Evolutionary conservation across 2,329 filamentous ascomycete species (phyloP).

Genomic region (Paraphoma sp.): DNA sequence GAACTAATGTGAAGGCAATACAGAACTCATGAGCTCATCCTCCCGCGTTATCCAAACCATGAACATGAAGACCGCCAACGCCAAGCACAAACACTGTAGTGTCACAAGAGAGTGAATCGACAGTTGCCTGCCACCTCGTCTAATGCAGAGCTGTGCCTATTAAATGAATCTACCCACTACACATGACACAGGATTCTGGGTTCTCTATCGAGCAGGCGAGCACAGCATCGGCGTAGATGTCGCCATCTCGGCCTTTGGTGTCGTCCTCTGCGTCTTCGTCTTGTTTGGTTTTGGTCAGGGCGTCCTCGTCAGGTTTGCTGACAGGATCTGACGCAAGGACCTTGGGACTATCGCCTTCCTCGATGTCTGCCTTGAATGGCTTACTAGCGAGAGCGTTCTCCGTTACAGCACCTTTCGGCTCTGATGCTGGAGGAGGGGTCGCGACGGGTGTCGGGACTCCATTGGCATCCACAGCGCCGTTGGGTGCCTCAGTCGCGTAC

Average conservation of each 20-base stretch:
- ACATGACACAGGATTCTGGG: conserved; percentile 94
- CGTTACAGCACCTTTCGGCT: conserved; percentile 57
- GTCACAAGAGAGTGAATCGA: conserved; percentile 15
- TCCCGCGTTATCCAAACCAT: neutral
- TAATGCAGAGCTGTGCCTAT: conserved; percentile 14
- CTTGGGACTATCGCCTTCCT: conserved; percentile 81
- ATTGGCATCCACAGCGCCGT: conserved; percentile 53
- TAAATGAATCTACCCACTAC: conserved; percentile 76
- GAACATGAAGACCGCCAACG: conserved; percentile 17
- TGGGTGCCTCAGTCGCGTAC: conserved; percentile 65
- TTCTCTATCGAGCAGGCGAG: conserved; percentile 97
- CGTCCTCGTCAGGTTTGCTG: conserved; percentile 67
- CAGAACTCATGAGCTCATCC: too few relatives aligned
- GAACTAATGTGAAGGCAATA: neutral
- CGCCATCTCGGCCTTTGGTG: conserved; percentile 78
- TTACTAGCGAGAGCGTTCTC: conserved; percentile 66
- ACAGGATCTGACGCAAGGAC: conserved; percentile 74
- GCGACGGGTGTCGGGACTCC: conserved; percentile 73
- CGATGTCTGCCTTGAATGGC: conserved; percentile 77
- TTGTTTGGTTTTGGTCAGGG: conserved; percentile 66
- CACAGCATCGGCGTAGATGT: conserved; percentile 95
- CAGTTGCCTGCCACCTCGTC: conserved; percentile 20
- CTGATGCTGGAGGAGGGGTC: conserved; percentile 66
- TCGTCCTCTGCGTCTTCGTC: conserved; percentile 76
- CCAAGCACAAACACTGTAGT: conserved; percentile 11